Percentiles rank a stretch among this genome's conserved stretches.
These are phyloP conservation scores for Perilla frutescens DNA, from an alignment of 257 asterid species.

Conservation along the genomic window DNA sequence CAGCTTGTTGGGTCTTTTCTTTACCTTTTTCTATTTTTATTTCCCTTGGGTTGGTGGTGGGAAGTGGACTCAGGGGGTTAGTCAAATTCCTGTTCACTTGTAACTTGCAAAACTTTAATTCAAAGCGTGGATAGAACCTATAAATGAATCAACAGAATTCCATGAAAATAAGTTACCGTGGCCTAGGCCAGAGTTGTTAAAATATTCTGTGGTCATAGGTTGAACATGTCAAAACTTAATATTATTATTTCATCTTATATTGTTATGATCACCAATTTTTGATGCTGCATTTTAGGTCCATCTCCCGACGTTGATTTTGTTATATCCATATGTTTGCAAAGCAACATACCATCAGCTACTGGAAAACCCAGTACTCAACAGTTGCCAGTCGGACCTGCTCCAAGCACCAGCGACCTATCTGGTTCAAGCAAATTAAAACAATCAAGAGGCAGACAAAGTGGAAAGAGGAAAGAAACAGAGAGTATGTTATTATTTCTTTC, in stretches of 20 bases:
- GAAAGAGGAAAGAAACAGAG: conserved; percentile 71
- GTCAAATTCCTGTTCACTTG: not conserved
- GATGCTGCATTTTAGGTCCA: conserved; percentile 65
- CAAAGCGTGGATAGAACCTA: not conserved
- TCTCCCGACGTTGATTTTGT: conserved; percentile 89
- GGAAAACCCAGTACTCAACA: conserved; percentile 55
- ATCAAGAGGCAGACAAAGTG: conserved; percentile 61
- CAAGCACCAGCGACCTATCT: conserved; percentile 69
- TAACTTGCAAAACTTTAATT: not conserved
- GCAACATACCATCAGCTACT: conserved; percentile 59
- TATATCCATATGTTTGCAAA: conserved; percentile 89
- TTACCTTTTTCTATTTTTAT: not conserved
- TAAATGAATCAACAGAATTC: not conserved
- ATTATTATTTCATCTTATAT: not conserved
- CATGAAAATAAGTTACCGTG: not conserved
- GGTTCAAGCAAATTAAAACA: conserved; percentile 62
- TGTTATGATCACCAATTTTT: conserved; percentile 16
- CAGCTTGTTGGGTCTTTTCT: not conserved
- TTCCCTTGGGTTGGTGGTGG: not conserved
- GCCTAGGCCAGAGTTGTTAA: not conserved
- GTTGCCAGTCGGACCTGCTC: conserved; percentile 55
- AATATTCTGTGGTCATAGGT: not conserved
- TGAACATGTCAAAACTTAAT: not conserved
- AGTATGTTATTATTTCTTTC: conserved; percentile 48
- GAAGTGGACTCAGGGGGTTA: not conserved